These are phyloP conservation scores for Acanthamoeba lenticulata DNA, from an alignment of 208 protist genomes.

Conservation along the genomic window DNA sequence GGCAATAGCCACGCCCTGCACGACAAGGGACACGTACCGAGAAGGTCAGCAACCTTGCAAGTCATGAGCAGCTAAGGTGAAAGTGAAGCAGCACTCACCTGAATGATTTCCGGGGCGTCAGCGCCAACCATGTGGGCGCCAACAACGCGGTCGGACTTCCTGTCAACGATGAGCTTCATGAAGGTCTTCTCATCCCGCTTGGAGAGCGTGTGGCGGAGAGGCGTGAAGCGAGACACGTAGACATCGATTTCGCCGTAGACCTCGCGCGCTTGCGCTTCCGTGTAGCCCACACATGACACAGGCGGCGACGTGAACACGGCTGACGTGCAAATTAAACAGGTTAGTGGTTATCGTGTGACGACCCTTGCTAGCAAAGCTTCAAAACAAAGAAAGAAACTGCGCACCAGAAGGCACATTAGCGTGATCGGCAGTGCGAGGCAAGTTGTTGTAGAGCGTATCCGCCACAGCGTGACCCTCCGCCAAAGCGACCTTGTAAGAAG, in stretches of 20 bases:
- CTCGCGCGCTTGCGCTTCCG: constrained; percentile 82
- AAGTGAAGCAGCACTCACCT: no score
- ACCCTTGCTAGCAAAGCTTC: no score
- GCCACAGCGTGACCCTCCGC: constrained; percentile 73
- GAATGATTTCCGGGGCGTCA: constrained; percentile 85
- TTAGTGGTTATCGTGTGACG: no score
- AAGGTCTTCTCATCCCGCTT: constrained; percentile 61
- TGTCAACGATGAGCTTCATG: constrained; percentile 85
- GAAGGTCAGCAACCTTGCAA: neutral
- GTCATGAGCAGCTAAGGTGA: no score
- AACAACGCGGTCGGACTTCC: constrained; percentile 77
- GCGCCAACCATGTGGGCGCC: constrained; percentile 85
- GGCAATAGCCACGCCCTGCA: neutral
- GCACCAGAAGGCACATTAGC: no score
- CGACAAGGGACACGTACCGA: no score
- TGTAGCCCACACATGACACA: constrained; percentile 84
- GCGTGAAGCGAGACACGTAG: constrained; percentile 78
- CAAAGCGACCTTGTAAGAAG: no score
- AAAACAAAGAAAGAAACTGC: no score
- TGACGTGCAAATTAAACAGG: no score
- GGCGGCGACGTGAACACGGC: constrained; percentile 90
- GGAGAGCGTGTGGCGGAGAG: constrained; percentile 84
- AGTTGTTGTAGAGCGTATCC: constrained; percentile 82
- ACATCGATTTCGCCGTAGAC: constrained; percentile 72
- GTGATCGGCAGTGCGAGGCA: constrained; percentile 80